Evolutionary conservation across 345 rosid genomes (phyloP).

Genomic region (Hypericum androsaemum): DNA sequence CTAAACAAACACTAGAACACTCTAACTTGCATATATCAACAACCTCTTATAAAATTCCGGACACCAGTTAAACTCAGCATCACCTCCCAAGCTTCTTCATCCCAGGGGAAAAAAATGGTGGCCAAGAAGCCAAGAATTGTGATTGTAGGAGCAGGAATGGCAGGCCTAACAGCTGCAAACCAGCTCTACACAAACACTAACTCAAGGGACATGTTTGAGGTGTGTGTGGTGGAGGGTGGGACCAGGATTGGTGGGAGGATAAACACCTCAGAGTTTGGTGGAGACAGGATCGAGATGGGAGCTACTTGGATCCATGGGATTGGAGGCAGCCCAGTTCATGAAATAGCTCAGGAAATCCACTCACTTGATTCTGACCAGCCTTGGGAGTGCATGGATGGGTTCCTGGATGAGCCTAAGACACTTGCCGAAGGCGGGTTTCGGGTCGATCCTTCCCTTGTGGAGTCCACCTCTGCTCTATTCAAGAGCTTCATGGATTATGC

Average conservation of each 20-base stretch:
- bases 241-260: conserved; percentile 87
- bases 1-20: too few species aligned
- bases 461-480: conserved; percentile 51
- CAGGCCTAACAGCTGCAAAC: conserved; percentile 93
- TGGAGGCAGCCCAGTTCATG: conserved; percentile 78
- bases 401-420: conserved; percentile 38
- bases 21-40: too few species aligned
- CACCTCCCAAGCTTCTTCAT: too few species aligned
- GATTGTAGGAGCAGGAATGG: conserved; percentile 96
- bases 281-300: conserved; percentile 92
- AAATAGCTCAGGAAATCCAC: conserved; percentile 53
- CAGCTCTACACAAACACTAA: conserved; percentile 44
- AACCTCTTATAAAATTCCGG: too few species aligned
- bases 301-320: conserved; percentile 99
- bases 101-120: conserved; percentile 27
- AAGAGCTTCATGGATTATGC: conserved; percentile 71
- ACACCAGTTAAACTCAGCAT: too few species aligned
- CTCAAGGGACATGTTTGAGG: conserved; percentile 51
- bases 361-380: conserved; percentile 67
- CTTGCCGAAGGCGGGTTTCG: conserved; percentile 74
- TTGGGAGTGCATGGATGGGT: conserved; percentile 95
- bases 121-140: conserved; percentile 84
- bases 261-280: conserved; percentile 75
- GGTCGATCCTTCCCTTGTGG: conserved; percentile 36
- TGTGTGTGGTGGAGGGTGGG: conserved; percentile 82